Evolutionary conservation across 176 grass and related monocot genomes (phyloP).

Genomic region (Oryza longistaminata): DNA sequence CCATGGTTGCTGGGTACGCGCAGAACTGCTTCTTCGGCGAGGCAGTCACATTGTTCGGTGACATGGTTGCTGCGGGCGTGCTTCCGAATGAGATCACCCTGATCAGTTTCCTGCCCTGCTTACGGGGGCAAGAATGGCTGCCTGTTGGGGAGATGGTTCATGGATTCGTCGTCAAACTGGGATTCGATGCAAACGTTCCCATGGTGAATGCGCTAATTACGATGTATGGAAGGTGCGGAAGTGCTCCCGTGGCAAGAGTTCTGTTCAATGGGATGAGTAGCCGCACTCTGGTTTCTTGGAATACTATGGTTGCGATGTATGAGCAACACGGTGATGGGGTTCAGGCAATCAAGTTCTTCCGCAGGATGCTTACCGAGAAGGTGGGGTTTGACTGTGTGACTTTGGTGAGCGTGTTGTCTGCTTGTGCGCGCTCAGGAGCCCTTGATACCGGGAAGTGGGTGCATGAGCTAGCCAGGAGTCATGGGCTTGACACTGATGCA

Average conservation of each 20-base stretch:
- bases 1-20: constrained; percentile 78
- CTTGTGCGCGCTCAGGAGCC: constrained; percentile 57
- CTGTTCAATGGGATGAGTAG: constrained; percentile 55
- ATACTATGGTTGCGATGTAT: constrained; percentile 84
- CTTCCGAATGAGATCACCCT: constrained; percentile 74
- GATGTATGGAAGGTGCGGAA: constrained; percentile 72
- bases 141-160: constrained; percentile 53
- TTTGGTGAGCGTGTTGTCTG: constrained; percentile 76
- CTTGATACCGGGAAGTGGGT: constrained; percentile 76
- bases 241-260: constrained; percentile 31
- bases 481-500: constrained; percentile 51
- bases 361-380: constrained; percentile 69
- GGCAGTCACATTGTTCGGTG: constrained; percentile 54
- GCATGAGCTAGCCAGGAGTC: constrained; percentile 58
- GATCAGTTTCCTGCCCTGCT: constrained; percentile 77
- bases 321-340: constrained; percentile 49
- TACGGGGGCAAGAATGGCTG: constrained; percentile 50
- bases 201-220: constrained; percentile 70
- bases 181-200: constrained; percentile 49
- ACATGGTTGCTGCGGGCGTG: constrained; percentile 47
- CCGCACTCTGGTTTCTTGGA: constrained; percentile 71
- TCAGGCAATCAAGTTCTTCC: constrained; percentile 67
- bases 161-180: constrained; percentile 60
- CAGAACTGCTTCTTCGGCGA: constrained; percentile 64
- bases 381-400: constrained; percentile 59